These are phyloP conservation scores for Apophysomyces trapeziformis DNA, from an alignment of 371 early-diverging fungal species.

Conservation along the genomic window DNA sequence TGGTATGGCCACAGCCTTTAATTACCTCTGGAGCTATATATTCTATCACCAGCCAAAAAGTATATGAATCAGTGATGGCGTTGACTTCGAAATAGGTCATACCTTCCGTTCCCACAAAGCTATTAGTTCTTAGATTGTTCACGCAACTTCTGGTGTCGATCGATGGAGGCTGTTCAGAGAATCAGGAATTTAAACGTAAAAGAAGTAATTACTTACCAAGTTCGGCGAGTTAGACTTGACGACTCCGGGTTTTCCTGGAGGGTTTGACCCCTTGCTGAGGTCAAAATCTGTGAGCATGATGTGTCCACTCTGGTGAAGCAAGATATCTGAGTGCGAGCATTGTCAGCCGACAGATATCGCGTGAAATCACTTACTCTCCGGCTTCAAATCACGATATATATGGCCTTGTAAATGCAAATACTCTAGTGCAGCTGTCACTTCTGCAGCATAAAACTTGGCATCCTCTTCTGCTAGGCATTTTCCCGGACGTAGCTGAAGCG, in stretches of 20 bases:
- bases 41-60: slow-evolving; percentile 47
- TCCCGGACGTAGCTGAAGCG: slow-evolving; percentile 83
- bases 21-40: slow-evolving; percentile 98
- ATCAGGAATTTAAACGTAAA: background rate
- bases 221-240: slow-evolving; percentile 62
- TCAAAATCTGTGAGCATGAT: slow-evolving; percentile 96
- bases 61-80: background rate
- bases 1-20: slow-evolving; percentile 92
- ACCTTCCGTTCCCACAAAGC: slow-evolving; percentile 94
- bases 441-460: slow-evolving; percentile 97
- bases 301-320: slow-evolving; percentile 90
- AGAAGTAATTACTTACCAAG: slow-evolving; percentile 29
- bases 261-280: slow-evolving; percentile 83
- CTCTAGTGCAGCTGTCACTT: slow-evolving; percentile 92
- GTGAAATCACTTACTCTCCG: slow-evolving; percentile 82
- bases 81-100: slow-evolving; percentile 6
- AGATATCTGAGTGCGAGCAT: slow-evolving; percentile 63
- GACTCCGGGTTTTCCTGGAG: slow-evolving; percentile 73
- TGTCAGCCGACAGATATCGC: background rate
- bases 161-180: slow-evolving; percentile 44
- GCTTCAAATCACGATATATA: slow-evolving; percentile 98
- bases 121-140: slow-evolving; percentile 84
- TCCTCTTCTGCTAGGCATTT: slow-evolving; percentile 87
- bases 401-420: slow-evolving; percentile 96
- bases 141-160: slow-evolving; percentile 89